Evolutionary conservation across 176 grass and related monocot genomes (phyloP).

Genomic region (Dendrocalamus sinicus): DNA sequence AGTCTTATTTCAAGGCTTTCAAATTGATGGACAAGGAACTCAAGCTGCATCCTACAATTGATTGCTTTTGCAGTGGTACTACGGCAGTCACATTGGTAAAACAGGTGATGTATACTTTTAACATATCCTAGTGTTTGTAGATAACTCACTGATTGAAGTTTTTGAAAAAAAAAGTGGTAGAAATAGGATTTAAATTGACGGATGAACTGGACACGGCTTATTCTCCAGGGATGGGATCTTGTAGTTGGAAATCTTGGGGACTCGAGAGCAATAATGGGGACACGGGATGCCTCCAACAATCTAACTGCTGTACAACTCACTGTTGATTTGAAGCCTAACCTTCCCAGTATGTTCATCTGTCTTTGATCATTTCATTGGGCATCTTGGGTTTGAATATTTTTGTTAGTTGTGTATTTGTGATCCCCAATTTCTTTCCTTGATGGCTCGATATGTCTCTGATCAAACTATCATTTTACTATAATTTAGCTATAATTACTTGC

Average conservation of each 20-base stretch:
- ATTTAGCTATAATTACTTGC: neutral
- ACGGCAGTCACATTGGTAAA: conserved; percentile 95
- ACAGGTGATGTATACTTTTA: conserved; percentile 64
- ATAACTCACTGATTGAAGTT: conserved; percentile 13
- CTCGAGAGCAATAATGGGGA: conserved; percentile 95
- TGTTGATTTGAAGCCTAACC: conserved; percentile 97
- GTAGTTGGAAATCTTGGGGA: conserved; percentile 97
- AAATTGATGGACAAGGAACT: conserved; percentile 96
- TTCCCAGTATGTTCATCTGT: conserved; percentile 74
- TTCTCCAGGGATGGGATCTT: conserved; percentile 88
- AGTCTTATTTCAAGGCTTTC: conserved; percentile 92
- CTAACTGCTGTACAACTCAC: conserved; percentile 93
- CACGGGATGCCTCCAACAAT: conserved; percentile 80
- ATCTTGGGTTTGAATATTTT: neutral
- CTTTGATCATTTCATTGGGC: conserved; percentile 22
- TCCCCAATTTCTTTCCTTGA: neutral
- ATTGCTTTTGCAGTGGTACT: conserved; percentile 97
- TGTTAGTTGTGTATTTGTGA: neutral
- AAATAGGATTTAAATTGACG: conserved; percentile 35
- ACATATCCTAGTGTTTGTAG: conserved; percentile 35
- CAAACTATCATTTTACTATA: conserved; percentile 3
- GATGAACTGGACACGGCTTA: conserved; percentile 48
- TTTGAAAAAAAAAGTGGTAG: conserved; percentile 4
- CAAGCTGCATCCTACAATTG: conserved; percentile 78
- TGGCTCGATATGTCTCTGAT: neutral